Evolutionary conservation across 768 basidiomycete species (phyloP).

Genomic region (Fistulinella prunicolor): DNA sequence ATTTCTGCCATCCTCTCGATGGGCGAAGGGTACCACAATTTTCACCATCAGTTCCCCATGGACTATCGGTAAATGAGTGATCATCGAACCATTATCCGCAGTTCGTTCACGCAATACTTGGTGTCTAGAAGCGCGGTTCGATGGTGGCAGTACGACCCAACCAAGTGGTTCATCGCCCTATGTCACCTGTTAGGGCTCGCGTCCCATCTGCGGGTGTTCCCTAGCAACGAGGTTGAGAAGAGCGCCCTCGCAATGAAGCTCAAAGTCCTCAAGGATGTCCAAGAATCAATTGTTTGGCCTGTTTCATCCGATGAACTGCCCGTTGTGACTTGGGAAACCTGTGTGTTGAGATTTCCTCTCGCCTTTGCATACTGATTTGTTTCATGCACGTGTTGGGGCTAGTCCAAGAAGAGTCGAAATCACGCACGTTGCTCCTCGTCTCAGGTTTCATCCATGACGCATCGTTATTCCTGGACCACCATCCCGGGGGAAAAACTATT

Average conservation of each 20-base stretch:
- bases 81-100: not conserved
- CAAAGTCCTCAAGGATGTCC: constrained; percentile 62
- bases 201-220: constrained; percentile 77
- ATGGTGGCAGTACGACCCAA: constrained; percentile 76
- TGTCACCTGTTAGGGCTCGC: constrained; percentile 67
- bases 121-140: constrained; percentile 58
- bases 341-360: constrained; percentile 41
- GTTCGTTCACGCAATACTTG: constrained; percentile 5
- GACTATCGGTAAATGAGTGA: constrained; percentile 41
- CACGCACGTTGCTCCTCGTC: constrained; percentile 64
- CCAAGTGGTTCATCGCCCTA: constrained; percentile 76
- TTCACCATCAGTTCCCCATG: constrained; percentile 90
- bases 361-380: constrained; percentile 3
- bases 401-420: constrained; percentile 69
- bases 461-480: constrained; percentile 65
- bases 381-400: not conserved
- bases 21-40: constrained; percentile 66
- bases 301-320: constrained; percentile 56
- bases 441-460: constrained; percentile 89
- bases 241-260: constrained; percentile 81
- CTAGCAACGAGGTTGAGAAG: constrained; percentile 84
- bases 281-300: constrained; percentile 67
- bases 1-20: constrained; percentile 80
- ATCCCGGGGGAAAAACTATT: constrained; percentile 72
- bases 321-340: constrained; percentile 77